Percentiles rank a stretch among this genome's conserved stretches.
Conservation (phyloP, 805 yeast genomes). For the Kregervanrija fluxuum region DNA sequence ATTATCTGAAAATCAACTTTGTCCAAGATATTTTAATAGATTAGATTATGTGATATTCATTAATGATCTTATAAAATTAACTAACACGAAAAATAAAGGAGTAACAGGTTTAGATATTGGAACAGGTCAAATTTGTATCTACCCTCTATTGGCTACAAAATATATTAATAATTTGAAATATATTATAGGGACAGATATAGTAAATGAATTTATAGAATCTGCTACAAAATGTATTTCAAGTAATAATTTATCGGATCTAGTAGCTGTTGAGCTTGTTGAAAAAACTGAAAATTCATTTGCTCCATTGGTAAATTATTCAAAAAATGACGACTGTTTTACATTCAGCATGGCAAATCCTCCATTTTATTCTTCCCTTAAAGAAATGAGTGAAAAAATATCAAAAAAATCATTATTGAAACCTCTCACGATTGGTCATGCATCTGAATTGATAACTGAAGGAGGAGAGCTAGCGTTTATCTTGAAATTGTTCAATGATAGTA, state of each 20-base stretch:
- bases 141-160: conserved; percentile 33
- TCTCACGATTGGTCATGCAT: conserved; percentile 25
- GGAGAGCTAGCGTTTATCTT: conserved; percentile 39
- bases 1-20: conserved; percentile 16
- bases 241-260: conserved; percentile 21
- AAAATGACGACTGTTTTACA: conserved; percentile 4
- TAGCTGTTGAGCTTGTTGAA: conserved; percentile 10
- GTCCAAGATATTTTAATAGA: conserved; percentile 28
- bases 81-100: background rate
- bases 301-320: conserved; percentile 2
- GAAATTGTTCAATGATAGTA: conserved; percentile 11
- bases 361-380: conserved; percentile 33
- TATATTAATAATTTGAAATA: conserved; percentile 6
- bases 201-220: conserved; percentile 23
- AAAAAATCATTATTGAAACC: conserved; percentile 17
- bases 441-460: conserved; percentile 37
- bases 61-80: conserved; percentile 5
- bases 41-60: conserved; percentile 22
- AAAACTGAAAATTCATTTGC: conserved; percentile 3
- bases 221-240: conserved; percentile 22
- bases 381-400: conserved; percentile 19
- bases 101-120: conserved; percentile 40
- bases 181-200: conserved; percentile 37
- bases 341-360: conserved; percentile 50
- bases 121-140: conserved; percentile 42